These are phyloP conservation scores for Conoideocrella luteorostrata DNA, from an alignment of 2,329 filamentous ascomycete genomes.

Conservation along the genomic window DNA sequence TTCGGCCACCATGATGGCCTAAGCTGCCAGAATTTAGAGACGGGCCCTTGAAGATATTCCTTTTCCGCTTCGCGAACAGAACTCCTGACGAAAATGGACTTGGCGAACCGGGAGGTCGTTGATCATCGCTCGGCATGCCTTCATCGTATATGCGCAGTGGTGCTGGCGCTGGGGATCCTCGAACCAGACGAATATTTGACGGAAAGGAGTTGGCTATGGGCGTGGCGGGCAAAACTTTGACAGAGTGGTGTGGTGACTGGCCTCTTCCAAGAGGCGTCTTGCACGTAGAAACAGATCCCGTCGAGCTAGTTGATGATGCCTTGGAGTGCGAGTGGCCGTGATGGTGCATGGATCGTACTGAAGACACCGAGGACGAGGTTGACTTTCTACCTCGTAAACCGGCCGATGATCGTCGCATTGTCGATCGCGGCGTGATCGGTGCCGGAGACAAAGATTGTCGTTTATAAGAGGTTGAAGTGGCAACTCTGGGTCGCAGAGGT, in stretches of 20 bases:
- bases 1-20: conserved; percentile 32
- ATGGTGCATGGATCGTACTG: conserved; percentile 84
- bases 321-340: conserved; percentile 86
- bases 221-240: conserved; percentile 92
- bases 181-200: conserved; percentile 76
- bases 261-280: conserved; percentile 57
- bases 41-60: conserved; percentile 76
- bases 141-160: conserved; percentile 52
- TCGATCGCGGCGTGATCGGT: conserved; percentile 81
- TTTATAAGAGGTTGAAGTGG: conserved; percentile 44
- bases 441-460: conserved; percentile 80
- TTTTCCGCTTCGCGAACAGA: conserved; percentile 75
- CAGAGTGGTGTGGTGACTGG: conserved; percentile 78
- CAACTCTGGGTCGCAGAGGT: conserved; percentile 21
- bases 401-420: conserved; percentile 73
- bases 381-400: conserved; percentile 89
- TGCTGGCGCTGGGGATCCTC: conserved; percentile 47
- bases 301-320: conserved; percentile 85
- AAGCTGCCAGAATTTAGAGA: conserved; percentile 49
- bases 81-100: conserved; percentile 58
- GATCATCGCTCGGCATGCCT: conserved; percentile 40
- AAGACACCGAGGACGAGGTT: conserved; percentile 90
- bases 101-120: conserved; percentile 40
- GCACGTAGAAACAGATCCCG: conserved; percentile 64
- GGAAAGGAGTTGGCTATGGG: conserved; percentile 72